Percentiles rank a stretch among this genome's conserved stretches.
Conservation (phyloP, 345 rosid species). For the Murraya koenigii region DNA sequence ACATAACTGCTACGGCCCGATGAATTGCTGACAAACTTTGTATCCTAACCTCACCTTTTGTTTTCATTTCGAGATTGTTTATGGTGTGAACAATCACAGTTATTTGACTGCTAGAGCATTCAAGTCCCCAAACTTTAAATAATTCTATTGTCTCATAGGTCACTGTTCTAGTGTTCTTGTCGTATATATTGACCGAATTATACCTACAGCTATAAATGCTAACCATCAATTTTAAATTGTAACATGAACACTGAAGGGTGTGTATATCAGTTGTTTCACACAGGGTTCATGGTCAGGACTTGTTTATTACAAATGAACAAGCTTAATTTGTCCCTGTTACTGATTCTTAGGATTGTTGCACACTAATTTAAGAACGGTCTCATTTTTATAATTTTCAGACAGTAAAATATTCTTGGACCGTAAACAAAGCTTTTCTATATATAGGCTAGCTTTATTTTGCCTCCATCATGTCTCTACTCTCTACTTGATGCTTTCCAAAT, state of each 20-base stretch:
- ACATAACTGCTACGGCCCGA: not conserved
- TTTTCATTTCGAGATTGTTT: not conserved
- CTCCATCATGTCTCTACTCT: not conserved
- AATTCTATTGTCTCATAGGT: no score
- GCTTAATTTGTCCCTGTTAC: not conserved
- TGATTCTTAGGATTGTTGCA: not conserved
- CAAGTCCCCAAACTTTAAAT: no score
- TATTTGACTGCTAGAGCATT: not conserved
- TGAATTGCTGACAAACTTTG: not conserved
- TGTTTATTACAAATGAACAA: no score
- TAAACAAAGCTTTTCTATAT: not conserved
- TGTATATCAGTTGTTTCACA: no score
- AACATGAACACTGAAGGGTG: no score
- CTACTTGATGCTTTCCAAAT: not conserved
- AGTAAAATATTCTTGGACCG: not conserved
- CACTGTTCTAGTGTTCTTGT: no score
- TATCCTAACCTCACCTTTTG: not conserved
- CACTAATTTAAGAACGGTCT: not conserved
- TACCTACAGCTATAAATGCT: no score
- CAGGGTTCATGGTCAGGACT: no score
- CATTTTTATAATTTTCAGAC: not conserved
- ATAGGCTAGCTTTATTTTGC: no score
- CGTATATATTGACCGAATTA: no score
- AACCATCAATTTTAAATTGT: no score
- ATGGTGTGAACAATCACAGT: not conserved